Evolutionary conservation across 1,284 basidiomycete species (phyloP).

Genomic region (Ceratobasidium sp.): DNA sequence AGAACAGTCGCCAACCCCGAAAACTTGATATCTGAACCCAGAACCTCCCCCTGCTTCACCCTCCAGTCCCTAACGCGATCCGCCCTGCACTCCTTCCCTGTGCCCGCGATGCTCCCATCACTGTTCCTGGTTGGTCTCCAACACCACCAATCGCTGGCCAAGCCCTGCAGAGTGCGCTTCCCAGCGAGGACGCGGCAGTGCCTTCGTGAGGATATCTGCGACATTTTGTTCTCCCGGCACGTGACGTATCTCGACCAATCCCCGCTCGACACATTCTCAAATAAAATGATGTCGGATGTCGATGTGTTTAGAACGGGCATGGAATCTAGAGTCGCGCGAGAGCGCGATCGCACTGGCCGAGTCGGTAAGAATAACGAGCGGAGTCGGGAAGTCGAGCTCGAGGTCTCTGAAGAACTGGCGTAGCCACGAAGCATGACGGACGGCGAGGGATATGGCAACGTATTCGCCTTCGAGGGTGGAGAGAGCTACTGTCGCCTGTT

Average conservation of each 20-base stretch:
- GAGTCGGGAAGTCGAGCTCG: conserved; percentile 39
- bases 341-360: conserved; percentile 56
- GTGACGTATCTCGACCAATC: conserved; percentile 54
- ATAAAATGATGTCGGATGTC: conserved; percentile 60
- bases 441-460: conserved; percentile 2
- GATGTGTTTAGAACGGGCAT: conserved; percentile 61
- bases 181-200: conserved; percentile 49
- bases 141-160: not conserved
- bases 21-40: too few relatives aligned
- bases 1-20: too few relatives aligned
- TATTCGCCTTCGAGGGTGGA: conserved; percentile 41
- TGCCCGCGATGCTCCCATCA: too few relatives aligned
- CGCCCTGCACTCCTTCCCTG: too few relatives aligned
- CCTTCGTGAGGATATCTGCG: conserved; percentile 63
- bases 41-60: too few relatives aligned
- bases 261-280: conserved; percentile 56
- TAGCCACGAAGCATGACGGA: conserved; percentile 44
- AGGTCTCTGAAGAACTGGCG: conserved; percentile 53
- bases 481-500: conserved; percentile 22
- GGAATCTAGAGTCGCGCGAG: conserved; percentile 55
- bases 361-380: conserved; percentile 57
- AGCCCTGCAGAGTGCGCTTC: too few relatives aligned
- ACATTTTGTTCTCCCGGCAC: conserved; percentile 55
- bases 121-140: too few relatives aligned
- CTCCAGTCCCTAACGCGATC: too few relatives aligned